Base-by-base conservation (phyloP, 148 eudicot species). In the Camellia lanceoleosa region DNA sequence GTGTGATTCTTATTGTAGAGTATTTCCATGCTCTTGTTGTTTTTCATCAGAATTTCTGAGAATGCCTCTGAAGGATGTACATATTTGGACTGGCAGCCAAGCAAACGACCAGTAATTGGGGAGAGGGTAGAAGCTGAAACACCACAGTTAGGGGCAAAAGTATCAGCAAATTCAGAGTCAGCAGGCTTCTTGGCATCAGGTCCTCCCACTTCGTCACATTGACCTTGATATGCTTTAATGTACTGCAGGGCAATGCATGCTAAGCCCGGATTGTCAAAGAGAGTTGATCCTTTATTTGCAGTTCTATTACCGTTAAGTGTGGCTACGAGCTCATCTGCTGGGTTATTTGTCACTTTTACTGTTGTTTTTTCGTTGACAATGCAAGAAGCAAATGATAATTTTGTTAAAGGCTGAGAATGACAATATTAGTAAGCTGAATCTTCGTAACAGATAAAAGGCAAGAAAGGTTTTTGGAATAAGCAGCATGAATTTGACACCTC, bases 191-290 rank as follows among this genome's bases (percentile, higher is more conserved):
- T 86, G 68, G 91, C 97, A 6, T 92, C 78, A 41, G 88, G 61
- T 18, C 97, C 97, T 41, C 96, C 97, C 3, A 95, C 94, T 0
- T 74, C 88, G 1, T 71, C 82, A 78, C 99, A 96, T 20, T 91
- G 78, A 75, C 99, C 98, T 80, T 70, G 71, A 71, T 92, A 96
- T 10, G 95, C 98, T 86, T 96, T 96, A 18, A 96, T 93, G 89
- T 93, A 96, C 78, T 93, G 95, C 56, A 96, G 88, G 65, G 99
- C 97, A 15, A 96, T 88, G 90, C 99, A 96, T 52, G 89, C 99
- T 68, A 96, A 78, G 65, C 99, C 99, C 0, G 92, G 92, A 70
- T 88, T 96, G 90, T 89, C 85, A 75, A 82, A 85, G 49, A 96
- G 91, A 64, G 90, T 69, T 62, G 89, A 74, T 59, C 72, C 81